Evolutionary conservation across 768 basidiomycete genomes (phyloP), one percentile per base, ranked within the genome.

Genomic region (Boletus patriciae): DNA sequence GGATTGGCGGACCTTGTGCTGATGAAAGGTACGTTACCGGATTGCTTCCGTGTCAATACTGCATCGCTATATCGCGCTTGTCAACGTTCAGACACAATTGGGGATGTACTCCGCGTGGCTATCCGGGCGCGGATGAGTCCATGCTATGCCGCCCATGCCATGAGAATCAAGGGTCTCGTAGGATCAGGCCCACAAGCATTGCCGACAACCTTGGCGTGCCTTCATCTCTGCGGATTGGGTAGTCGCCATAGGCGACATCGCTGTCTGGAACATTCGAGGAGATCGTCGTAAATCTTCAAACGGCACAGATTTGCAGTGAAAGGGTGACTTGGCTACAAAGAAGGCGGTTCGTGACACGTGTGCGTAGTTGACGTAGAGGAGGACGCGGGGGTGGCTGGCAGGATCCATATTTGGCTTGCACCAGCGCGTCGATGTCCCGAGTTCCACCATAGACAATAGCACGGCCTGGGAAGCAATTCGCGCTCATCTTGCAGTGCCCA

Each of bases 201-300:
- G 27, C 51, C 31, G 12, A 47, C n/a, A 3, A 16, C 6, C n/a
- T 43, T 23, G 21, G 42, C 8, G 15, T 54, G 63, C 33, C 76
- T 73, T 73, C 57, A 70, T 74, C 53, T 74, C 68, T 44, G 74
- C 63, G 5, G n/a, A 53, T 27, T 19, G 25, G 44, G 9, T 34
- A 12, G 18, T 25, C 18, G 13, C 15, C 7, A 8, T 25, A 25
- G 34, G 15, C 11, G 34, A 36, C 5, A 29, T 29, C 27, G 34
- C 34, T 15, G 13, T 7, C 15, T 36, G 36, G 16, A 15, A 36
- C 15, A 16, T 36, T 36, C 15, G 13, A 43, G 16, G 16, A 31
- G 11, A 11, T 37, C 8, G 8, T 37, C 18, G 16, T 18, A 37
- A 37, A 37, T 18, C 15, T 36, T 16, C 36, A 36, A 36, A 36